These are phyloP conservation scores for Pseudopithomyces maydicus DNA, from an alignment of 2,329 filamentous ascomycete species.

Conservation along the genomic window DNA sequence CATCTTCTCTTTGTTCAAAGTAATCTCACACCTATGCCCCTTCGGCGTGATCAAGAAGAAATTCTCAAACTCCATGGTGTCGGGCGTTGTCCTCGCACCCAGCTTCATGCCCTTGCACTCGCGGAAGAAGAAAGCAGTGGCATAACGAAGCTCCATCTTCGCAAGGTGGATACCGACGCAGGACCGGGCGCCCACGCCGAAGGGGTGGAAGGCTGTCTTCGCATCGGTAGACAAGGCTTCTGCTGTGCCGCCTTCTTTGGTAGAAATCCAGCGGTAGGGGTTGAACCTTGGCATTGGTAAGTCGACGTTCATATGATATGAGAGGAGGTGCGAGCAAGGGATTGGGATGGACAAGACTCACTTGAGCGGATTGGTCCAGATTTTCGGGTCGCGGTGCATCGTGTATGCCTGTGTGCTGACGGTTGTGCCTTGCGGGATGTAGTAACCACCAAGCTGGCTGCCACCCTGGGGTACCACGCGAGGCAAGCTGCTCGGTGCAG, in stretches of 20 bases:
- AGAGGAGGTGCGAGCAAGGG: background rate
- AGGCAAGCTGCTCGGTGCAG: slow-evolving; percentile 42
- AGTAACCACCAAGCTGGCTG: slow-evolving; percentile 39
- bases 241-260: slow-evolving; percentile 15
- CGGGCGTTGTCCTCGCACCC: slow-evolving; percentile 35
- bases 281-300: slow-evolving; percentile 30
- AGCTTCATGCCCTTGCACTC: slow-evolving; percentile 45
- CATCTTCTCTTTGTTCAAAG: slow-evolving; percentile 15
- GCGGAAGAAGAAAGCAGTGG: slow-evolving; percentile 58
- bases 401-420: slow-evolving; percentile 48
- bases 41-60: slow-evolving; percentile 52
- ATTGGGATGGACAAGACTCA: slow-evolving; percentile 13
- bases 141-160: slow-evolving; percentile 60
- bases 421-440: slow-evolving; percentile 40
- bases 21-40: slow-evolving; percentile 49
- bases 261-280: slow-evolving; percentile 32
- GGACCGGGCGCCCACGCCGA: slow-evolving; percentile 70
- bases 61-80: slow-evolving; percentile 51
- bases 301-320: background rate
- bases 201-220: slow-evolving; percentile 67
- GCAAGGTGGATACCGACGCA: slow-evolving; percentile 74
- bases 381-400: slow-evolving; percentile 40
- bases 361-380: slow-evolving; percentile 27
- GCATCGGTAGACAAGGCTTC: slow-evolving; percentile 34
- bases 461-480: slow-evolving; percentile 43